Conservation (phyloP, 306 rosid species). For the Benincasa hispida region DNA sequence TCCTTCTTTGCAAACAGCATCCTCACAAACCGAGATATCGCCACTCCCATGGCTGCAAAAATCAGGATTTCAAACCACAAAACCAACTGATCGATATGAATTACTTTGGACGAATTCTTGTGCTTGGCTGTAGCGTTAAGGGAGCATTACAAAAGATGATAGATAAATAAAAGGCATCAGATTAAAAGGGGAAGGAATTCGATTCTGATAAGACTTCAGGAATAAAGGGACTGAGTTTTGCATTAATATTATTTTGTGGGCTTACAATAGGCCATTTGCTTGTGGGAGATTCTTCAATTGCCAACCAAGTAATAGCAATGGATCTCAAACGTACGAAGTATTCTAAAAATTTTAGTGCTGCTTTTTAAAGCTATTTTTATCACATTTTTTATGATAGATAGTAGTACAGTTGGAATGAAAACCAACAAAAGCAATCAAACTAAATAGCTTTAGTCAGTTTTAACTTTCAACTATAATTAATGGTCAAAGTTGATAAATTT, state of each 20-base stretch:
- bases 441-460: not conserved
- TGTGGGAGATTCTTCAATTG: not conserved
- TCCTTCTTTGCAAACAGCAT: constrained; percentile 64
- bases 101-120: not conserved
- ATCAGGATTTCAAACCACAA: not conserved
- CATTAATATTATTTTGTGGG: not conserved
- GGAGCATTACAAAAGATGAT: not conserved
- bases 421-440: not conserved
- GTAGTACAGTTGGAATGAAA: not conserved
- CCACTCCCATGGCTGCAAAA: constrained; percentile 40
- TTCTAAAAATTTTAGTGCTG: not conserved
- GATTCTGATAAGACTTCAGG: not conserved
- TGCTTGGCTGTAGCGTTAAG: not conserved
- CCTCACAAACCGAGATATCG: constrained; percentile 53
- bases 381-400: too few species aligned
- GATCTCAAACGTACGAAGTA: not conserved
- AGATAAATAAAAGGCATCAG: not conserved
- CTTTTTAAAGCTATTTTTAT: not conserved
- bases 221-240: not conserved
- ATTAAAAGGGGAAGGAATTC: not conserved
- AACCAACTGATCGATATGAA: not conserved
- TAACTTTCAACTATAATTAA: not conserved
- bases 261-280: not conserved
- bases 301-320: not conserved
- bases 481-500: not conserved